These are phyloP conservation scores for Tolypocladium tropicale DNA, from an alignment of 2,329 filamentous ascomycete species.

Conservation along the genomic window DNA sequence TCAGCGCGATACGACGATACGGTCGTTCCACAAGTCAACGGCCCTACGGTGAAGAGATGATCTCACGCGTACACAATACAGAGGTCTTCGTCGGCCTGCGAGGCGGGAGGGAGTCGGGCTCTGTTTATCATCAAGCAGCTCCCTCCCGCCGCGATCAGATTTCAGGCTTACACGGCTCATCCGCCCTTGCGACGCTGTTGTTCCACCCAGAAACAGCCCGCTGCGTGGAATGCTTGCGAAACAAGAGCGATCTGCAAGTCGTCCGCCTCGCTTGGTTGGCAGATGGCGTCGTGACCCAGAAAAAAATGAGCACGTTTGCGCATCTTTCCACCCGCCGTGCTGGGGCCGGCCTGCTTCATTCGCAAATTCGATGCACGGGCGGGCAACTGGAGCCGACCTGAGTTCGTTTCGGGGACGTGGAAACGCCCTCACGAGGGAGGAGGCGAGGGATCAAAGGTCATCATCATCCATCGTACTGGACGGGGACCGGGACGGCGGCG, in stretches of 20 bases:
- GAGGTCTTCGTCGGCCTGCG: not conserved
- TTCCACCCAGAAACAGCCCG: not conserved
- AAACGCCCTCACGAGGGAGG: not conserved
- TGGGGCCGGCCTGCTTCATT: not conserved
- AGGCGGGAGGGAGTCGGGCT: not conserved
- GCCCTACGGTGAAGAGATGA: too few species aligned
- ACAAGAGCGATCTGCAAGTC: not conserved
- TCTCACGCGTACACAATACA: too few species aligned
- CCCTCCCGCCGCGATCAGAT: not conserved
- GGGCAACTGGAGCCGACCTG: not conserved
- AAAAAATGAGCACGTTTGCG: not conserved
- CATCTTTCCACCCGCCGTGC: not conserved
- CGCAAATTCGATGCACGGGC: too few species aligned
- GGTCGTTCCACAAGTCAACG: not conserved
- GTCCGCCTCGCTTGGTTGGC: not conserved
- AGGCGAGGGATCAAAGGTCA: too few species aligned
- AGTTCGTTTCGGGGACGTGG: not conserved
- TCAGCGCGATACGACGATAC: too few species aligned
- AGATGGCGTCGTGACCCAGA: not conserved
- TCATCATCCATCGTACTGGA: too few species aligned
- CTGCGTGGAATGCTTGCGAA: not conserved
- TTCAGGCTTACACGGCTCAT: too few species aligned
- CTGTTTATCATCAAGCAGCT: not conserved
- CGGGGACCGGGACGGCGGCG: too few species aligned
- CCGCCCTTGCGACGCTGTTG: not conserved